Conservation (phyloP, 345 rosid genomes). For the Hevea brasiliensis region DNA sequence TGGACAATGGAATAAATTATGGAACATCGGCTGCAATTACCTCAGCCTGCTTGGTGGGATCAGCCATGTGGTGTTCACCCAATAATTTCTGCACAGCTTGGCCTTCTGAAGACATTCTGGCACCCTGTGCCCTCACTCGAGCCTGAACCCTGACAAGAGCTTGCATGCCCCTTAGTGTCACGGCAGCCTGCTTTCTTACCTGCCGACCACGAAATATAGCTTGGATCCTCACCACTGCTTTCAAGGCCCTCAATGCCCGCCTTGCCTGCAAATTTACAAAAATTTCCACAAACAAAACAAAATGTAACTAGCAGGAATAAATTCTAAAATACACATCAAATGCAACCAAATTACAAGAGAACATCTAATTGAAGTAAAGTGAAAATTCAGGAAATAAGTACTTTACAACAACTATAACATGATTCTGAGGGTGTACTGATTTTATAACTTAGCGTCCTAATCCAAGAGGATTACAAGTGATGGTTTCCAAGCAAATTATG, state of each 20-base stretch:
- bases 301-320: background rate
- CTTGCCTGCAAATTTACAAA: conserved; percentile 58
- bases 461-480: too few relatives aligned
- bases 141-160: conserved; percentile 93
- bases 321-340: background rate
- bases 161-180: conserved; percentile 92
- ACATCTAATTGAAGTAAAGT: background rate
- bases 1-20: background rate
- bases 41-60: conserved; percentile 71
- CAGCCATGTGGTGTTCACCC: conserved; percentile 28
- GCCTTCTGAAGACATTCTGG: conserved; percentile 38
- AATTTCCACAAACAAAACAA: background rate
- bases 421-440: too few relatives aligned
- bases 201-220: conserved; percentile 80
- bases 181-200: conserved; percentile 89
- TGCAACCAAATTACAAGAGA: background rate
- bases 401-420: too few relatives aligned
- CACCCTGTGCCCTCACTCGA: conserved; percentile 60
- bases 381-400: too few relatives aligned
- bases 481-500: too few relatives aligned
- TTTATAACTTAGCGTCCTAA: too few relatives aligned
- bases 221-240: conserved; percentile 86
- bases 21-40: conserved; percentile 29
- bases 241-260: conserved; percentile 76
- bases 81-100: conserved; percentile 25